These are phyloP conservation scores for Ophiostoma himal-ulmi DNA, from an alignment of 2,329 filamentous ascomycete species.

Conservation along the genomic window DNA sequence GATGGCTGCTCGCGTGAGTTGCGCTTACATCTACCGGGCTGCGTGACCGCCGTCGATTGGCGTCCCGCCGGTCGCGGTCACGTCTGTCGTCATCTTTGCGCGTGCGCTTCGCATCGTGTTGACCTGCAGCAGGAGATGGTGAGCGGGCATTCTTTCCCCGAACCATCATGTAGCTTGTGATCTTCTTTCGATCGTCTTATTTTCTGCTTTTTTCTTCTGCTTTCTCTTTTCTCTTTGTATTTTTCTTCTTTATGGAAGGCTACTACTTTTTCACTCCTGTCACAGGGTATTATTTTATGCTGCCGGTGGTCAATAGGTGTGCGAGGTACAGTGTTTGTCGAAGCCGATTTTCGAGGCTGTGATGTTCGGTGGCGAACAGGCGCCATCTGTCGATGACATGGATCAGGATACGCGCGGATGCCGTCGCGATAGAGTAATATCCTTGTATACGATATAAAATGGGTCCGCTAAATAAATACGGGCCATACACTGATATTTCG, in stretches of 20 bases:
- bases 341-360: background rate
- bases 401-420: background rate
- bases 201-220: constrained; percentile 25
- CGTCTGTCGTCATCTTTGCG: constrained; percentile 52
- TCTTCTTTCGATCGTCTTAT: constrained; percentile 20
- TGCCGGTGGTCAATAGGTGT: background rate
- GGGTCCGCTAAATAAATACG: background rate
- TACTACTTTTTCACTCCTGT: constrained; percentile 14
- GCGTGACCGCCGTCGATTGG: constrained; percentile 53
- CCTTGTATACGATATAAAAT: background rate
- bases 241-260: background rate
- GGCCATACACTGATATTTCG: background rate
- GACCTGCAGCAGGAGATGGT: constrained; percentile 89
- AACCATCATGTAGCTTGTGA: constrained; percentile 44
- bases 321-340: background rate
- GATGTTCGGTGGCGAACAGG: background rate
- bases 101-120: constrained; percentile 64
- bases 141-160: constrained; percentile 68
- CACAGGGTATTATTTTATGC: background rate
- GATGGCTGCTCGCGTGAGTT: constrained; percentile 14
- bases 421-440: background rate
- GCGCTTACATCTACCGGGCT: constrained; percentile 56
- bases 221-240: background rate
- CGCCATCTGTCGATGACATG: constrained; percentile 6
- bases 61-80: constrained; percentile 47